These are phyloP conservation scores for Arthrobotrys conoides DNA, from an alignment of 2,329 filamentous ascomycete species.

Conservation along the genomic window DNA sequence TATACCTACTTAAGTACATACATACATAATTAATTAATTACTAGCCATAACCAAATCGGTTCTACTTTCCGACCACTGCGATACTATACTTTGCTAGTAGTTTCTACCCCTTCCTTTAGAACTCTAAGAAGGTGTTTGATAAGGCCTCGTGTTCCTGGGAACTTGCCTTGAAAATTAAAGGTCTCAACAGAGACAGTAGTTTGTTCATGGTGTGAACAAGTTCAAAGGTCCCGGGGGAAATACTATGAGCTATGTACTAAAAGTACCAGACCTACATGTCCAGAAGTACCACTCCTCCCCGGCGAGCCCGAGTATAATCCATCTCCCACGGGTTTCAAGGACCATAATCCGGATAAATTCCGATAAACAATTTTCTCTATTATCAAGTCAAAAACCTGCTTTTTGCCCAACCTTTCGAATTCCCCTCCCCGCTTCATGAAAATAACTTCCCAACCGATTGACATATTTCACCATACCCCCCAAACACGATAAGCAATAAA, in stretches of 20 bases:
- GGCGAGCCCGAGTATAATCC: background rate
- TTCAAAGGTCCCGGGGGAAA: background rate
- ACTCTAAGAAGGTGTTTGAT: background rate
- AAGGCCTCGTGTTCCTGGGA: background rate
- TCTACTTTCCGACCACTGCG: slow-evolving; percentile 26
- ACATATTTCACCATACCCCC: background rate
- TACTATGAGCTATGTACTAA: background rate
- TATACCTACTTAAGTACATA: no score
- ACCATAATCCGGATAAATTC: slow-evolving; percentile 15
- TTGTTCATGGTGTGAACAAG: background rate
- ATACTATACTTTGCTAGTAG: background rate
- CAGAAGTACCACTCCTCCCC: slow-evolving; percentile 5
- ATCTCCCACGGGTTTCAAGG: background rate
- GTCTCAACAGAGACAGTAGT: background rate
- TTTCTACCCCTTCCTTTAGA: background rate
- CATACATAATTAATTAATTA: background rate
- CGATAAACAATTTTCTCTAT: background rate
- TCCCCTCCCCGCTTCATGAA: no score
- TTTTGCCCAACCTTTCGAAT: background rate
- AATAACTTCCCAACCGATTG: background rate
- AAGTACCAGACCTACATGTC: slow-evolving; percentile 13
- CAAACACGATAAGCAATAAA: background rate
- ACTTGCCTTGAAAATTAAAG: slow-evolving; percentile 4
- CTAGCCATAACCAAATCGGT: slow-evolving; percentile 7
- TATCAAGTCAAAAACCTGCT: slow-evolving; percentile 5